Evolutionary conservation across 2,329 filamentous ascomycete genomes (phyloP), one percentile per base, ranked within the genome.

Genomic region (Nemania serpens): DNA sequence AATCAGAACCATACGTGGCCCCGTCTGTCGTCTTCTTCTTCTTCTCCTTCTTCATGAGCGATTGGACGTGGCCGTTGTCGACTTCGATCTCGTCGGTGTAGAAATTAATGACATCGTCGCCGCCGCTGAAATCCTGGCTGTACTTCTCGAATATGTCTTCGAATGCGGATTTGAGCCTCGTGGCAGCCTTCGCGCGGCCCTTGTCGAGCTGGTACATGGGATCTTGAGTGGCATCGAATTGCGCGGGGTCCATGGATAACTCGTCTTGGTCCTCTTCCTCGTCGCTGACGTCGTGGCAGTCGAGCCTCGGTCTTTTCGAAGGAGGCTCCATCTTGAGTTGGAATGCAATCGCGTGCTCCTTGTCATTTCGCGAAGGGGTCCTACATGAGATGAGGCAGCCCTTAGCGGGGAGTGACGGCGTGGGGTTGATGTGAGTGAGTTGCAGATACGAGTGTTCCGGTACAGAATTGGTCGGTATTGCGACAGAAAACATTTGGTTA

Each of bases 61-160:
- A 83, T 52, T 84, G 74, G 54, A 97, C 74, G 77, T 98, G 95
- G 0, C 95, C 94, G 79, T 97, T 95, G 75, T 98, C 84, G 58
- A 97, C 88, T n/a, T 96, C 82, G 48, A 98, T 87, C 60, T 91
- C 81, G 55, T 91, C 93, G 0, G 91, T 94, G 51, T 82, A 80
- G 58, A 97, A 80, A 74, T 98, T 91, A 69, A 98, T 93, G 77
- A 97, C 93, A 75, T 98, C 94, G 55, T 89, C 93, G 52, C 94
- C 82, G 4, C 88, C 90, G 1, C 87, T 87, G 70, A 97, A 97
- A 73, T 97, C 90, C 65, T 83, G 88, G 55, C 84, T 88, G 74
- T 96, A 97, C 75, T 96, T 97, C 62, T 89, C 85, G 73, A 97
- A 97, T 57, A 98, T 96, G 58, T 85, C 81, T 72, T 97, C 93